Percentiles rank a stretch among this genome's conserved stretches.
Evolutionary conservation across 2,329 filamentous ascomycete genomes (phyloP).

Genomic region (Chaetothyriales sp.): DNA sequence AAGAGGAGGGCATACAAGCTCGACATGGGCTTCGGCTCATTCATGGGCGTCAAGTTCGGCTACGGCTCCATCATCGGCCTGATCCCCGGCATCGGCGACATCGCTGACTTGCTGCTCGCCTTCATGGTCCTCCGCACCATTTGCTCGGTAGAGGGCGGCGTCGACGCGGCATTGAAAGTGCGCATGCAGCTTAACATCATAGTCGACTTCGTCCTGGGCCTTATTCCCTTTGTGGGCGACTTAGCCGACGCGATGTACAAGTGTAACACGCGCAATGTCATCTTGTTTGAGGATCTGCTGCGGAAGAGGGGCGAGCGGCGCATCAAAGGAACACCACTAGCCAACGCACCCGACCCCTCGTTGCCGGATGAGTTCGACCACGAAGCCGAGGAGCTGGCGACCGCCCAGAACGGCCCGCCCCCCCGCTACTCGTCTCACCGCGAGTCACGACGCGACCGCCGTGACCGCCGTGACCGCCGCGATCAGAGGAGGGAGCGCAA

Average conservation of each 20-base stretch:
- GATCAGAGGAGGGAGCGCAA: slow-evolving; percentile 17
- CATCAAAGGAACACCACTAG: slow-evolving; percentile 18
- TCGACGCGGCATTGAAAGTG: slow-evolving; percentile 40
- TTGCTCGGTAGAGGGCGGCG: slow-evolving; percentile 58
- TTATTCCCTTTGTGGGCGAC: slow-evolving; percentile 38
- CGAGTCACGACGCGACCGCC: slow-evolving; percentile 14
- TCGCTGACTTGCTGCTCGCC: slow-evolving; percentile 56
- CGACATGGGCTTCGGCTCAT: slow-evolving; percentile 70
- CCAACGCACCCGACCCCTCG: slow-evolving; percentile 22
- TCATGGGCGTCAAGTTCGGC: slow-evolving; percentile 69
- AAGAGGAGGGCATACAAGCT: slow-evolving; percentile 73
- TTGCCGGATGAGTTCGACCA: slow-evolving; percentile 18
- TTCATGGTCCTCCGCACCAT: slow-evolving; percentile 61
- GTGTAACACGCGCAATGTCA: slow-evolving; percentile 33
- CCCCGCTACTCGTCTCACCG: slow-evolving; percentile 15
- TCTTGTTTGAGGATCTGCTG: slow-evolving; percentile 31
- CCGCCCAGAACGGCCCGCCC: slow-evolving; percentile 10
- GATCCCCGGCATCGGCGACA: slow-evolving; percentile 65
- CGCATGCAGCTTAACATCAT: slow-evolving; percentile 69
- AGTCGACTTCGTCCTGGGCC: slow-evolving; percentile 33
- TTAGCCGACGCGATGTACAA: slow-evolving; percentile 33
- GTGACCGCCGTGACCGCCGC: slow-evolving; percentile 4
- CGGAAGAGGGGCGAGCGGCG: slow-evolving; percentile 26
- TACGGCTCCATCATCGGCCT: slow-evolving; percentile 79
- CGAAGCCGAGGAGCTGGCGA: slow-evolving; percentile 17